phyloP scores from a whole-genome alignment of 495 filamentous ascomycete species.

The Penicillium fimorum region DNA sequence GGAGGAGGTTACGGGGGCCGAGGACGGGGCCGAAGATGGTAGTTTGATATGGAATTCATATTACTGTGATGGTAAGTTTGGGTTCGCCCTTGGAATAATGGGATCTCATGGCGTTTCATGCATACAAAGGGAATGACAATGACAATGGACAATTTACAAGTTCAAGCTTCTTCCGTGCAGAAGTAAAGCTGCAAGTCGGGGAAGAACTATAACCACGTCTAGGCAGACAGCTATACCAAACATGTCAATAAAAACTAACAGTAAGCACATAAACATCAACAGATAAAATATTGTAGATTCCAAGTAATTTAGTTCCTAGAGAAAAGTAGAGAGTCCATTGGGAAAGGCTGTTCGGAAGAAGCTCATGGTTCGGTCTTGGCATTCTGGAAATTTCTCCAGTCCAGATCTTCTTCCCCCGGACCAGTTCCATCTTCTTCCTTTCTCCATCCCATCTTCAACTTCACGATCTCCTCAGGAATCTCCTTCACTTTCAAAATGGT shows the following conservation, averaged over 20 bases:
- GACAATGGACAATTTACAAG: not conserved
- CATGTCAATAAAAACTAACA: not conserved
- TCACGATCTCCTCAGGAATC: constrained; percentile 28
- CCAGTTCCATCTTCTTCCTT: constrained; percentile 29
- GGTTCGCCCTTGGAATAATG: constrained; percentile 8
- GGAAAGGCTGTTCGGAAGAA: constrained; percentile 20
- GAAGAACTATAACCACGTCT: constrained; percentile 15
- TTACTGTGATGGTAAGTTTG: constrained; percentile 4
- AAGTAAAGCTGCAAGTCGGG: constrained; percentile 15
- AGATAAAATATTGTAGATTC: not conserved
- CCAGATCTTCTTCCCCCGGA: constrained; percentile 40
- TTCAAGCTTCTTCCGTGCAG: constrained; percentile 1
- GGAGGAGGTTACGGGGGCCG: constrained; percentile 49
- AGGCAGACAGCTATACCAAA: not conserved
- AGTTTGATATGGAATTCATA: constrained; percentile 14
- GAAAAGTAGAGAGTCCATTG: not conserved
- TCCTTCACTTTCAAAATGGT: constrained; percentile 26
- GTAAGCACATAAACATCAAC: not conserved
- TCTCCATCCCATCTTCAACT: constrained; percentile 33
- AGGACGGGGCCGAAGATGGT: constrained; percentile 49
- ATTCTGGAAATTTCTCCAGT: constrained; percentile 57
- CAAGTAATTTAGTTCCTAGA: not conserved
- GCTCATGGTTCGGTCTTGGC: constrained; percentile 43
- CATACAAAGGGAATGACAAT: constrained; percentile 18
- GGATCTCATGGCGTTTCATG: constrained; percentile 30